Evolutionary conservation across 2,329 filamentous ascomycete species (phyloP).

Genomic region (Neofusicoccum laricinum): DNA sequence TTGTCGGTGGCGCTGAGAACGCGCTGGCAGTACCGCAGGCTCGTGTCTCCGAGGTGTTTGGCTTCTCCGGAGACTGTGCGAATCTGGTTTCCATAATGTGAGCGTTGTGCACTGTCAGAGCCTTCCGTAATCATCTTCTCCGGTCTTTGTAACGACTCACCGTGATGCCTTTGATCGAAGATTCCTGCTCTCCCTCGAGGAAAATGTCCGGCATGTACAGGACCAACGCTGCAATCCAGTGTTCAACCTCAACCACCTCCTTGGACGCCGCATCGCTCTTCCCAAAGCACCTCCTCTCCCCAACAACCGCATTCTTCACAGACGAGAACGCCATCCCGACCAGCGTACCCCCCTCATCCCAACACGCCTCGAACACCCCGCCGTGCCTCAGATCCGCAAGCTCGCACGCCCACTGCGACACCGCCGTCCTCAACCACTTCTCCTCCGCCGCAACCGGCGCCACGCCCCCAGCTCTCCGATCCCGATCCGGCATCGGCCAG

Average conservation of each 20-base stretch:
- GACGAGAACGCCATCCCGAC: constrained; percentile 18
- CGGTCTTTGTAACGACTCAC: not conserved
- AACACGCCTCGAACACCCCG: constrained; percentile 21
- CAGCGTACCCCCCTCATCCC: constrained; percentile 16
- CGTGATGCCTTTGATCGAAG: constrained; percentile 4
- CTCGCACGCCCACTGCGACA: constrained; percentile 19
- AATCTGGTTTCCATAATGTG: not conserved
- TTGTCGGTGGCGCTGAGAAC: not conserved
- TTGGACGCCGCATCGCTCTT: not conserved
- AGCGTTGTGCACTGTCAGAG: not conserved
- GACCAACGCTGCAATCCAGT: constrained; percentile 20
- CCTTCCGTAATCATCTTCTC: too few relatives aligned
- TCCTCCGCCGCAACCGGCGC: not conserved
- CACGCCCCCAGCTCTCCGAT: too few relatives aligned
- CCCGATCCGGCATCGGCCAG: constrained; percentile 15
- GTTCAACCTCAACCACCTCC: not conserved
- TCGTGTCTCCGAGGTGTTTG: not conserved
- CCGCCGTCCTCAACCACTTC: not conserved
- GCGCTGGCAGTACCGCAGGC: not conserved
- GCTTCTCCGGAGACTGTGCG: not conserved
- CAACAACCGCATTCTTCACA: not conserved
- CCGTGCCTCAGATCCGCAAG: constrained; percentile 16
- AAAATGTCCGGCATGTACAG: constrained; percentile 1
- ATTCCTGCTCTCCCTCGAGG: not conserved
- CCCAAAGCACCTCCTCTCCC: not conserved